phyloP scores from a whole-genome alignment of 345 rosid genomes.

The Acer saccharum region DNA sequence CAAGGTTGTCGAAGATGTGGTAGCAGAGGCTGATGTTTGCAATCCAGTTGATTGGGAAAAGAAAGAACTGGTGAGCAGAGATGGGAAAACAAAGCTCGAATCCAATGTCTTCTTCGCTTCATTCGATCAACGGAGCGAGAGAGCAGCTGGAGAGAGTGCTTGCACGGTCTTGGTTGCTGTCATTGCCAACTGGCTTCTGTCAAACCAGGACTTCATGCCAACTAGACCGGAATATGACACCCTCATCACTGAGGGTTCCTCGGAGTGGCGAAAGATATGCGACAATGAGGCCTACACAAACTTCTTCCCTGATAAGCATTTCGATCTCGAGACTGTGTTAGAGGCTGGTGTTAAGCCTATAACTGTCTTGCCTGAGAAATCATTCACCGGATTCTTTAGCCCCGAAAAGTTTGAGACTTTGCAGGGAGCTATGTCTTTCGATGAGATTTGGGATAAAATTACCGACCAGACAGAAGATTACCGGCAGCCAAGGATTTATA shows the following conservation, averaged over 20 bases:
- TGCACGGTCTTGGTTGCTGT: slow-evolving; percentile 31
- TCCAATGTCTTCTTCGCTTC: slow-evolving; percentile 43
- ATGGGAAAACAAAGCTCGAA: slow-evolving; percentile 39
- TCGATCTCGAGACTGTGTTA: slow-evolving; percentile 44
- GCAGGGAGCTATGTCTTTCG: slow-evolving; percentile 48
- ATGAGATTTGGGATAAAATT: slow-evolving; percentile 51
- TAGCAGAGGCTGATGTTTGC: neutral
- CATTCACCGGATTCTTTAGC: slow-evolving; percentile 55
- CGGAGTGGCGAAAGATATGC: slow-evolving; percentile 36
- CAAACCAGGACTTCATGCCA: slow-evolving; percentile 30
- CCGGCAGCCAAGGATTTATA: slow-evolving; percentile 37
- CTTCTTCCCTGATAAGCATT: slow-evolving; percentile 37
- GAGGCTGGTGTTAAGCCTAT: slow-evolving; percentile 38
- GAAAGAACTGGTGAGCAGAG: slow-evolving; percentile 40
- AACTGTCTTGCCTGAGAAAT: slow-evolving; percentile 29
- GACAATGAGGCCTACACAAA: slow-evolving; percentile 7
- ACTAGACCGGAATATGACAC: slow-evolving; percentile 28
- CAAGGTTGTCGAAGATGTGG: neutral
- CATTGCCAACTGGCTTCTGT: slow-evolving; percentile 36
- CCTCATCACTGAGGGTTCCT: slow-evolving; percentile 39
- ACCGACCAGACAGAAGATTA: slow-evolving; percentile 13
- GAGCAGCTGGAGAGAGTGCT: slow-evolving; percentile 41
- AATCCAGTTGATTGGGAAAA: slow-evolving; percentile 21
- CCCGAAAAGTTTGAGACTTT: slow-evolving; percentile 48
- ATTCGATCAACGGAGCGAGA: slow-evolving; percentile 40